A percentile compares a stretch with the other conserved stretches of the same genome.
These are phyloP conservation scores for Mycena vulgaris DNA, from an alignment of 768 basidiomycete genomes.

Conservation along the genomic window DNA sequence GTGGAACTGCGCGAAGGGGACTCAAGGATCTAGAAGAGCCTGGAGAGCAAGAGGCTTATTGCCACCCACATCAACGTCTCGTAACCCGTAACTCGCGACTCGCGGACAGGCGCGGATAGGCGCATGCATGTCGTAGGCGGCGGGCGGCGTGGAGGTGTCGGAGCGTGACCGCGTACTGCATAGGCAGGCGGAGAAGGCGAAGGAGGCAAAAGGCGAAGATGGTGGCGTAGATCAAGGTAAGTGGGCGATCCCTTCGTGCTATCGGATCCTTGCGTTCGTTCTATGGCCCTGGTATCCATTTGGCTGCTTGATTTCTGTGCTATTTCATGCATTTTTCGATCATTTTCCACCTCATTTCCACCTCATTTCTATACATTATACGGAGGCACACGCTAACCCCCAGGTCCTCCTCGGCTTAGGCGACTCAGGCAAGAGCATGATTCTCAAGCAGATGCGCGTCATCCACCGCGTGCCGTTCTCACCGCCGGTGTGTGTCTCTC, in stretches of 20 bases:
- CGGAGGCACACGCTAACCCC: neutral
- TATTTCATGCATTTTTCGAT: too few species aligned
- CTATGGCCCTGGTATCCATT: too few species aligned
- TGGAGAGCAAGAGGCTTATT: neutral
- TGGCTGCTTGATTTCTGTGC: too few species aligned
- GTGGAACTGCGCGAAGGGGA: too few species aligned
- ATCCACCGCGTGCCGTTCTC: constrained; percentile 93
- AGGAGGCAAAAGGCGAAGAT: constrained; percentile 86
- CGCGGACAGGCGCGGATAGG: constrained; percentile 66
- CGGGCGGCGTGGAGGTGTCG: constrained; percentile 59
- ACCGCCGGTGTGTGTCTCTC: constrained; percentile 74
- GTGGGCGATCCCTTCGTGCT: constrained; percentile 13
- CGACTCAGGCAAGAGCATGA: constrained; percentile 94
- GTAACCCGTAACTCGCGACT: too few species aligned
- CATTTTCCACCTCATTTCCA: too few species aligned
- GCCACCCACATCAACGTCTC: too few species aligned
- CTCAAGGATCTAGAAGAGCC: too few species aligned
- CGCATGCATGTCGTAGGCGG: constrained; percentile 80
- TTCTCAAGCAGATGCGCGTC: constrained; percentile 98
- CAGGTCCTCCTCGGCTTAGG: constrained; percentile 94
- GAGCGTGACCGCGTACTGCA: constrained; percentile 76
- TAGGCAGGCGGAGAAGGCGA: constrained; percentile 80
- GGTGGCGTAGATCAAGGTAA: constrained; percentile 84
- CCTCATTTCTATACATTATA: too few species aligned
- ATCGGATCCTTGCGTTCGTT: too few species aligned